Percentiles rank a stretch among this genome's conserved stretches.
Conservation (phyloP, 129 eudicot genomes). For the Pulicaria dysenterica region DNA sequence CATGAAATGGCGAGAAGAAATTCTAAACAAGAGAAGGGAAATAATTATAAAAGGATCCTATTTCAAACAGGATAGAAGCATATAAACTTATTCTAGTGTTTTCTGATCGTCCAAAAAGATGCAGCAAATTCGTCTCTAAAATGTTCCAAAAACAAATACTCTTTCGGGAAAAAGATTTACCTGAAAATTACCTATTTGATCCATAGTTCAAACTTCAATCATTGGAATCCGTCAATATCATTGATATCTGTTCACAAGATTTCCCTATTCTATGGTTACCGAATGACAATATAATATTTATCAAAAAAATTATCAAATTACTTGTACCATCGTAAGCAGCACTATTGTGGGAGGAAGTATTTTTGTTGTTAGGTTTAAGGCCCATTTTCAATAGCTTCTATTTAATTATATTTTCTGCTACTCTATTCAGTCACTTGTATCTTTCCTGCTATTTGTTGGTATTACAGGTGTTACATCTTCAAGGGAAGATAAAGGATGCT, state of each 20-base stretch:
- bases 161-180: neutral
- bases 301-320: neutral
- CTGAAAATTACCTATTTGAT: constrained; percentile 7
- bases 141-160: neutral
- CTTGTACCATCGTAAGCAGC: neutral
- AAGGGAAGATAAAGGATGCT: constrained; percentile 67
- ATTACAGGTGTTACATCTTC: constrained; percentile 72
- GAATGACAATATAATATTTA: neutral
- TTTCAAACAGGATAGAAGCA: neutral
- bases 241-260: neutral
- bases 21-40: too few relatives aligned
- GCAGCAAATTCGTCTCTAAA: neutral
- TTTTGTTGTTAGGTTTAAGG: neutral
- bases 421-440: neutral
- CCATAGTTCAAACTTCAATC: constrained; percentile 3
- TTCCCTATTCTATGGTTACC: neutral
- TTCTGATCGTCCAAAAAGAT: neutral
- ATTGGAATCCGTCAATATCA: neutral
- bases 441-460: neutral
- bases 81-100: neutral
- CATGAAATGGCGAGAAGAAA: too few relatives aligned
- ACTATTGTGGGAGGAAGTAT: neutral
- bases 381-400: neutral
- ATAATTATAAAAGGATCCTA: neutral
- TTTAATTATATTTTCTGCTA: neutral